These are phyloP conservation scores for Penicillium chermesinum DNA, from an alignment of 495 filamentous ascomycete genomes.

Conservation along the genomic window DNA sequence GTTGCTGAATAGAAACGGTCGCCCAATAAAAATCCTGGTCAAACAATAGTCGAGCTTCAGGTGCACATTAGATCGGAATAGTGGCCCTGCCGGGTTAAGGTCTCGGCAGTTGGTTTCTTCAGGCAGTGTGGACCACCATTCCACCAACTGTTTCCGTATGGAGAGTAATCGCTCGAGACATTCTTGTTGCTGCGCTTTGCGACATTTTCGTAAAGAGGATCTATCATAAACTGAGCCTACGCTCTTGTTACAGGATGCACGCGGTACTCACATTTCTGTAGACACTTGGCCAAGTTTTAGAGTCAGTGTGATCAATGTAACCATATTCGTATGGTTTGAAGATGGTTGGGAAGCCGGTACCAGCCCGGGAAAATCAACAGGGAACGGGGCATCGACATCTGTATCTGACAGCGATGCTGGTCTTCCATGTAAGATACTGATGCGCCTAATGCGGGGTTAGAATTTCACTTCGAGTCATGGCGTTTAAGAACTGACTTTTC, in stretches of 20 bases:
- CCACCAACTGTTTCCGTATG: conserved; percentile 37
- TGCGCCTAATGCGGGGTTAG: conserved; percentile 24
- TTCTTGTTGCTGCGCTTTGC: conserved; percentile 39
- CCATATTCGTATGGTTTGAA: conserved; percentile 46
- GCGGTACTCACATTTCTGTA: conserved; percentile 36
- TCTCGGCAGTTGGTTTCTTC: conserved; percentile 41
- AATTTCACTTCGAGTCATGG: background rate
- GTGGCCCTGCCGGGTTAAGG: conserved; percentile 32
- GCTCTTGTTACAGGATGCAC: background rate
- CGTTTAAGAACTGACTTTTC: conserved; percentile 32
- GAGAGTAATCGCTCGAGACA: conserved; percentile 40
- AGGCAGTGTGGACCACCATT: conserved; percentile 48
- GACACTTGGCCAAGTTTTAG: conserved; percentile 42
- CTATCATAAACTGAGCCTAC: conserved; percentile 6
- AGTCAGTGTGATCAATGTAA: conserved; percentile 42
- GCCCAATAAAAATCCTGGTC: conserved; percentile 44
- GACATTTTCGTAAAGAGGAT: conserved; percentile 33
- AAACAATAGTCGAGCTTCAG: conserved; percentile 47
- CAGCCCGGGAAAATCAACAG: conserved; percentile 39
- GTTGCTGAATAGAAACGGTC: conserved; percentile 46
- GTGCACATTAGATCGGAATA: conserved; percentile 46
- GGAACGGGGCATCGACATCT: conserved; percentile 45
- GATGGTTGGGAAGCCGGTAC: conserved; percentile 30
- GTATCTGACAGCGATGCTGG: conserved; percentile 40
- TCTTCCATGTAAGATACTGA: conserved; percentile 45